phyloP scores from a whole-genome alignment of 345 rosid species.

The Trapa incisa region DNA sequence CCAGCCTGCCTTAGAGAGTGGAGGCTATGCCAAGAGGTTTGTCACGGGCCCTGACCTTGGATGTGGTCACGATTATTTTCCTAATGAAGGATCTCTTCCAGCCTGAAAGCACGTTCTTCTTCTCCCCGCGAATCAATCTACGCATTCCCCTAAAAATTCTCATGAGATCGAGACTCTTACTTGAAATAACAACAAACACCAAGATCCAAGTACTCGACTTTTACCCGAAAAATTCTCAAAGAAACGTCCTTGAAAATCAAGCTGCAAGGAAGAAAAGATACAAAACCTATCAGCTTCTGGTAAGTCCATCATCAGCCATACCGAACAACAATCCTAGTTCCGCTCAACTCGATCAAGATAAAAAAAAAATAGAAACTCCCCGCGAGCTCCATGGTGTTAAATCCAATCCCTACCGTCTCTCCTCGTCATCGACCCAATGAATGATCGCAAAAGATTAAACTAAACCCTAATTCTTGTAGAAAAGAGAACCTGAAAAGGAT shows the following conservation, averaged over 20 bases:
- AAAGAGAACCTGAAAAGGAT: not conserved
- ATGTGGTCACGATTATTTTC: slow-evolving; percentile 62
- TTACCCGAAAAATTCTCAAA: slow-evolving; percentile 32
- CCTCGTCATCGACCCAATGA: not conserved
- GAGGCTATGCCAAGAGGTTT: slow-evolving; percentile 41
- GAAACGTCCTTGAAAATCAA: slow-evolving; percentile 34
- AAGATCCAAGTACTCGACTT: slow-evolving; percentile 7
- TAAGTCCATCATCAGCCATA: not conserved
- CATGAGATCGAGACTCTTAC: slow-evolving; percentile 76
- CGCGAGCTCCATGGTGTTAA: not conserved
- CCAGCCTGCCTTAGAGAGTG: slow-evolving; percentile 21
- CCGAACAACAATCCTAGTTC: not conserved
- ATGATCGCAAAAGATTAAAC: not conserved
- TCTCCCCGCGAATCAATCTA: slow-evolving; percentile 61
- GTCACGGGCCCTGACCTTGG: slow-evolving; percentile 82
- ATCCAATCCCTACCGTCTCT: not conserved
- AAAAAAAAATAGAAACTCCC: not conserved
- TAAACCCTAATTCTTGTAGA: slow-evolving; percentile 1
- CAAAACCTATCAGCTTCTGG: slow-evolving; percentile 8
- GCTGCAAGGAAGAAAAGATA: slow-evolving; percentile 19
- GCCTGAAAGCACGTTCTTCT: slow-evolving; percentile 35
- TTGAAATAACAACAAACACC: slow-evolving; percentile 42
- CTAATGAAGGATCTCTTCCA: slow-evolving; percentile 79
- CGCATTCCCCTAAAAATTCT: slow-evolving; percentile 99
- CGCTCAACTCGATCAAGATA: not conserved